Percentiles rank a stretch among this genome's conserved stretches.
phyloP scores from a whole-genome alignment of 2,329 filamentous ascomycete genomes.

The Fusarium globosum region DNA sequence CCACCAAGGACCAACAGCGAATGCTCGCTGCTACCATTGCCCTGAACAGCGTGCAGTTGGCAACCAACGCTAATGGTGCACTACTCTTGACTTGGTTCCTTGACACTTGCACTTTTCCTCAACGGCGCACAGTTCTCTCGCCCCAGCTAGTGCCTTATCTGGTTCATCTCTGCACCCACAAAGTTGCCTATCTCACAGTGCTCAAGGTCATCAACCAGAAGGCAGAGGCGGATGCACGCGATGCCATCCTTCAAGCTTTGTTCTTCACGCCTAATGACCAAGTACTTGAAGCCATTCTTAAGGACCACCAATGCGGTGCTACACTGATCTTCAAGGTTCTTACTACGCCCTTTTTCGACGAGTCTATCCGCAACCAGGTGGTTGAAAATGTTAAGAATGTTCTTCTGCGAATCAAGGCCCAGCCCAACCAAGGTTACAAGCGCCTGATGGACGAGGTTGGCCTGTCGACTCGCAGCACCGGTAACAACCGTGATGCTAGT shows the following conservation, averaged over 20 bases:
- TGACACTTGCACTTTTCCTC: conserved; percentile 96
- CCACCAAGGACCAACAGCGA: conserved; percentile 93
- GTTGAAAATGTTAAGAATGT: conserved; percentile 93
- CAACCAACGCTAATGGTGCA: conserved; percentile 95
- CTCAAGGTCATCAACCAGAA: conserved; percentile 99
- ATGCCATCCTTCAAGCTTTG: conserved; percentile 87
- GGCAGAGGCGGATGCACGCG: conserved; percentile 90
- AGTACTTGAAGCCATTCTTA: conserved; percentile 88
- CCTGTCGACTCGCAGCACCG: conserved; percentile 73
- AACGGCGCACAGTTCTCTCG: conserved; percentile 89
- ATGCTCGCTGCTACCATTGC: conserved; percentile 95
- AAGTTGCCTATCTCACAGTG: conserved; percentile 96
- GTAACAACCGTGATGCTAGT: conserved; percentile 57
- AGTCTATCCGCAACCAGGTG: conserved; percentile 86
- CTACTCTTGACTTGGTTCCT: conserved; percentile 96
- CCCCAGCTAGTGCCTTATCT: conserved; percentile 92
- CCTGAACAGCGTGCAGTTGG: conserved; percentile 95
- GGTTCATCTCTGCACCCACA: conserved; percentile 96
- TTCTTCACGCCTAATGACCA: conserved; percentile 93
- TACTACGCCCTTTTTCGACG: conserved; percentile 97
- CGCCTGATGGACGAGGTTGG: conserved; percentile 98
- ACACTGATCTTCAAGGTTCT: conserved; percentile 99
- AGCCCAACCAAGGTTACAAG: conserved; percentile 96
- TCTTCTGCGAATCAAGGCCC: conserved; percentile 88
- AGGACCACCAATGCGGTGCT: conserved; percentile 90